Conservation (phyloP, 2,329 filamentous ascomycete species). For the Anthostomella pinea region DNA sequence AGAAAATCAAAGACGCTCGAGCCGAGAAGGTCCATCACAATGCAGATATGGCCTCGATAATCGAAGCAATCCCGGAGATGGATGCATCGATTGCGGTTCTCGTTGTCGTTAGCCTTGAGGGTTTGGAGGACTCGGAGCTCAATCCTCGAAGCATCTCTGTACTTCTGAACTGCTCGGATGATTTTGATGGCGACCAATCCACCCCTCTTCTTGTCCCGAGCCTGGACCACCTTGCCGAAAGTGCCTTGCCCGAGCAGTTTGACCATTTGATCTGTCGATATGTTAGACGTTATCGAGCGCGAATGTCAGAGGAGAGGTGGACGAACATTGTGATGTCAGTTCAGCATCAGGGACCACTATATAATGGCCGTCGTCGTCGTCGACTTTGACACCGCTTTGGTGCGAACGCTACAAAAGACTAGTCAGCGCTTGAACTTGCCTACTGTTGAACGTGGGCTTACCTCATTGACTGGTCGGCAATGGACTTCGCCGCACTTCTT, state of each 20-base stretch:
- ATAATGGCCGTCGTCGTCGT: conserved; percentile 97
- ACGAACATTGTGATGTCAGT: conserved; percentile 86
- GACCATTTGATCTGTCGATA: conserved; percentile 70
- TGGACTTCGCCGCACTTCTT: conserved; percentile 83
- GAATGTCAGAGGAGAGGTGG: background rate
- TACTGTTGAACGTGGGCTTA: conserved; percentile 40
- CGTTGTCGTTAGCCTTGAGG: conserved; percentile 82
- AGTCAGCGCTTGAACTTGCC: conserved; percentile 9
- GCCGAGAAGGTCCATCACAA: conserved; percentile 72
- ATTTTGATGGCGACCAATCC: conserved; percentile 93
- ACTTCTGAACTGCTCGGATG: conserved; percentile 97
- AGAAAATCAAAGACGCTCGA: conserved; percentile 98
- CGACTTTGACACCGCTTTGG: conserved; percentile 67
- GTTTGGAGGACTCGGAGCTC: conserved; percentile 92
- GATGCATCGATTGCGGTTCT: conserved; percentile 94
- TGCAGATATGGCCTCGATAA: conserved; percentile 94
- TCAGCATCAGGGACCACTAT: conserved; percentile 85
- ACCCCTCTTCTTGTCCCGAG: conserved; percentile 73
- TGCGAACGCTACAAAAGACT: conserved; percentile 23
- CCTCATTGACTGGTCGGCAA: conserved; percentile 61
- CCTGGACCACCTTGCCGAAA: conserved; percentile 97
- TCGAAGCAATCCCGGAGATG: conserved; percentile 97
- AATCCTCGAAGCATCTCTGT: conserved; percentile 92
- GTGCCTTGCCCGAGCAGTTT: conserved; percentile 93
- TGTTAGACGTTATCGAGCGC: conserved; percentile 15